A percentile compares a stretch with the other conserved stretches of the same genome.
These are phyloP conservation scores for Aspergillus panamensis DNA, from an alignment of 495 filamentous ascomycete genomes.

Conservation along the genomic window DNA sequence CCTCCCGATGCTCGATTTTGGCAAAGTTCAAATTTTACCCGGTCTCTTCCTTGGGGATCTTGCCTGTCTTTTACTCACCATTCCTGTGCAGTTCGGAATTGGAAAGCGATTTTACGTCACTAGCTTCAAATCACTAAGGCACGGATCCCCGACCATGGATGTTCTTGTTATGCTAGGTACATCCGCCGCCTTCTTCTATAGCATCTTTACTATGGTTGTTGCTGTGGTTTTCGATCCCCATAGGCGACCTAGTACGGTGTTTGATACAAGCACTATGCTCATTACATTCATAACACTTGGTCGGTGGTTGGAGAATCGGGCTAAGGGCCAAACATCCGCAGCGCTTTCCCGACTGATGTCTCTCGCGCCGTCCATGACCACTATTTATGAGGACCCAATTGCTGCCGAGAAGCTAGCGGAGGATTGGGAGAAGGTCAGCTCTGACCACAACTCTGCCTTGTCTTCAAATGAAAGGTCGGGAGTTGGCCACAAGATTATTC, in stretches of 20 bases:
- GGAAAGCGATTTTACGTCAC: constrained; percentile 88
- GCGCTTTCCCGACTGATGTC: constrained; percentile 95
- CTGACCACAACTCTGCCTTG: constrained; percentile 8
- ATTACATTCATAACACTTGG: constrained; percentile 95
- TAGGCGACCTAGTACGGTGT: constrained; percentile 76
- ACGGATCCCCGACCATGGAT: constrained; percentile 94
- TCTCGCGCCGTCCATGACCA: constrained; percentile 91
- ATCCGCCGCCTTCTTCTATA: constrained; percentile 98
- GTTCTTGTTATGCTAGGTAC: constrained; percentile 93
- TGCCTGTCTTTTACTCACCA: constrained; percentile 74
- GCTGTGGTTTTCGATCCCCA: constrained; percentile 69
- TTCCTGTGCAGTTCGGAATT: constrained; percentile 95
- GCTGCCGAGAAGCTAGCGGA: constrained; percentile 87
- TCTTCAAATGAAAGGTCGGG: constrained; percentile 51
- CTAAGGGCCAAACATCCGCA: constrained; percentile 95
- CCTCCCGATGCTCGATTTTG: constrained; percentile 68
- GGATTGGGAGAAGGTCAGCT: constrained; percentile 51
- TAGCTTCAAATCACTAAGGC: constrained; percentile 85
- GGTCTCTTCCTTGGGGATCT: constrained; percentile 88
- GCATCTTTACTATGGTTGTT: constrained; percentile 80
- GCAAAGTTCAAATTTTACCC: constrained; percentile 56
- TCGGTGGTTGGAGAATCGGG: constrained; percentile 88
- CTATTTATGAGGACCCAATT: constrained; percentile 95
- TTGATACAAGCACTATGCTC: constrained; percentile 98
- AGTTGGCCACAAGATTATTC: constrained; percentile 72